These are phyloP conservation scores for Pulicaria dysenterica DNA, from an alignment of 129 eudicot genomes.

Conservation along the genomic window DNA sequence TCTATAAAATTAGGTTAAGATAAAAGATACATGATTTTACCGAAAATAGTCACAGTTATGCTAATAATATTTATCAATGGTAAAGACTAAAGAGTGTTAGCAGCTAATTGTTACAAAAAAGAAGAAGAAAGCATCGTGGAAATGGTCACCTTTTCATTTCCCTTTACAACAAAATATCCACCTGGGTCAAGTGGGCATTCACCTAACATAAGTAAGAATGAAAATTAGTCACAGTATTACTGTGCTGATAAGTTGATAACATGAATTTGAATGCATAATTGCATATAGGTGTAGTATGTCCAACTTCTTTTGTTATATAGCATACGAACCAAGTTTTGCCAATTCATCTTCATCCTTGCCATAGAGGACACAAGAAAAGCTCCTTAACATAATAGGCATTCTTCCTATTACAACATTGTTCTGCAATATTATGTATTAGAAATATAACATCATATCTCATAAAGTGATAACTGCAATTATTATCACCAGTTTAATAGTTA, in stretches of 20 bases:
- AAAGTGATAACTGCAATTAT: conserved; percentile 19
- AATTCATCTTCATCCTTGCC: conserved; percentile 92
- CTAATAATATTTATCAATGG: conserved; percentile 1
- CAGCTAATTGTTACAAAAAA: not conserved
- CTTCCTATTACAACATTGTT: conserved; percentile 66
- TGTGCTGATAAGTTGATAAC: conserved; percentile 5
- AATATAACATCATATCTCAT: conserved; percentile 19
- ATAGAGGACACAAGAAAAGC: conserved; percentile 63
- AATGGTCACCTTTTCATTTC: conserved; percentile 84
- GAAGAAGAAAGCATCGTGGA: not conserved
- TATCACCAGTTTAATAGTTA: conserved; percentile 23
- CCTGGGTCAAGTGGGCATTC: conserved; percentile 99
- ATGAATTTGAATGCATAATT: conserved; percentile 3
- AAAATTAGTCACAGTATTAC: conserved; percentile 5
- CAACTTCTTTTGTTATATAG: not conserved
- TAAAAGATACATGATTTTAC: not conserved
- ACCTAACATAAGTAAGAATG: conserved; percentile 43
- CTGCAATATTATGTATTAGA: conserved; percentile 43
- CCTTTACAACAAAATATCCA: conserved; percentile 92
- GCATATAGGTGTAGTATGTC: conserved; percentile 1
- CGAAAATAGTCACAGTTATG: conserved; percentile 3
- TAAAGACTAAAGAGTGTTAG: not conserved
- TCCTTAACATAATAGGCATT: conserved; percentile 94
- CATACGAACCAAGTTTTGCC: conserved; percentile 65
- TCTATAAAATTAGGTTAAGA: too few relatives aligned